phyloP scores from a whole-genome alignment of 2,329 filamentous ascomycete genomes.

The Monosporascus sp. region DNA sequence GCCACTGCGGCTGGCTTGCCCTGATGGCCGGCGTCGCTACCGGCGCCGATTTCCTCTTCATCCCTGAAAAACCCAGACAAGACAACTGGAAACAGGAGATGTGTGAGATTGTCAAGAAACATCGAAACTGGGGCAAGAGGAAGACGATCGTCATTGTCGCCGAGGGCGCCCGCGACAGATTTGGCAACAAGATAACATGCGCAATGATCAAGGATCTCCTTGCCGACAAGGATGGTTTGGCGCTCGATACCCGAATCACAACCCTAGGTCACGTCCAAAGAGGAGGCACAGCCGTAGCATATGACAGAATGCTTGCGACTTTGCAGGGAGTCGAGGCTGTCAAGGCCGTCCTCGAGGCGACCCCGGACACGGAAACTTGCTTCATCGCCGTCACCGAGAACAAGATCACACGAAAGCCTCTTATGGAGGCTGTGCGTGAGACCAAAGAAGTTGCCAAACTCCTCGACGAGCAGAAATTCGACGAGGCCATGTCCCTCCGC shows the following conservation, averaged over 20 bases:
- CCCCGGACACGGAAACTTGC: slow-evolving; percentile 81
- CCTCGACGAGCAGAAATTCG: slow-evolving; percentile 82
- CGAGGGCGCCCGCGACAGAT: slow-evolving; percentile 82
- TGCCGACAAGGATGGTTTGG: slow-evolving; percentile 68
- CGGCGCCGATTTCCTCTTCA: slow-evolving; percentile 94
- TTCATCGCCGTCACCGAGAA: slow-evolving; percentile 98
- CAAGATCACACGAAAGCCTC: slow-evolving; percentile 85
- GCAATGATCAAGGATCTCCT: slow-evolving; percentile 81
- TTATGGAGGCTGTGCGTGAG: slow-evolving; percentile 82
- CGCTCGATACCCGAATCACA: slow-evolving; percentile 87
- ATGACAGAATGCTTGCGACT: slow-evolving; percentile 89
- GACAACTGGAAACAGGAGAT: slow-evolving; percentile 88
- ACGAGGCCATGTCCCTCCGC: slow-evolving; percentile 77
- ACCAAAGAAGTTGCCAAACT: slow-evolving; percentile 80
- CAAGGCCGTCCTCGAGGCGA: slow-evolving; percentile 83
- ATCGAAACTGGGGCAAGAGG: slow-evolving; percentile 83
- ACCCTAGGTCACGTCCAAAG: slow-evolving; percentile 96
- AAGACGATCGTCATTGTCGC: slow-evolving; percentile 98
- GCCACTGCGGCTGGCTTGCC: slow-evolving; percentile 96
- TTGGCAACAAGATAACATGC: slow-evolving; percentile 79
- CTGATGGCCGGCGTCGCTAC: slow-evolving; percentile 94
- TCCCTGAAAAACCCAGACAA: slow-evolving; percentile 85
- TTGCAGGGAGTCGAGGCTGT: slow-evolving; percentile 93
- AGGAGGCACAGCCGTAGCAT: slow-evolving; percentile 86
- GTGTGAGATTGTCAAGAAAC: slow-evolving; percentile 70